Base-by-base conservation (phyloP, 1,139 yeast species). In the Kodamaea derodonti region DNA sequence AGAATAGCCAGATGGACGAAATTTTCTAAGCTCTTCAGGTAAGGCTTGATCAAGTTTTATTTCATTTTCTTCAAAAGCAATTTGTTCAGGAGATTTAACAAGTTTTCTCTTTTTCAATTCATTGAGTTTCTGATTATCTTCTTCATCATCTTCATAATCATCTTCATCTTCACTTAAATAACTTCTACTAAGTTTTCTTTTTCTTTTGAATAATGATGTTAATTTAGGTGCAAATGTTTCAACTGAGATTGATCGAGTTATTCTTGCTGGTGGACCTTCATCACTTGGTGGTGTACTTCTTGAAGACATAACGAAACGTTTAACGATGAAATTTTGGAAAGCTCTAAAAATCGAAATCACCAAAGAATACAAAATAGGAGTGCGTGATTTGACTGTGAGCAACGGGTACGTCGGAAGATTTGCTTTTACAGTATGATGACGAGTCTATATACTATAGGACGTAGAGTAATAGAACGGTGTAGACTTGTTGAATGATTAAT, bases 1-100 rank as follows among this genome's bases (percentile, higher is more conserved):
- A 46, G 64, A 62, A 56, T 55, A 81, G 1, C 95, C 95, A 18
- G 54, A 56, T 8, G 95, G 95, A 49, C 94, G 72, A 54, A 68
- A 84, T 54, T 78, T 82, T 34, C 86, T 62, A 42, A 73, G 71
- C 39, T 80, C 78, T 34, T 69, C 78, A 1, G 88, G 87, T 32
- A 83, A 61, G 45, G 65, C 74, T 9, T 61, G 77, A 45, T 81
- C 88, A 40, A 73, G 69, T 43, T 68, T 65, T 37, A 58, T 61
- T 50, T 84, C 94, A 18, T 58, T 54, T 34, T 65, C 69, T 38
- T 71, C 69, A 40, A 74, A 71, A 6, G 7, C n/a, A 7, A 24
- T 6, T 30, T 58, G 52, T 38, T 58, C 61, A 32, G 63, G 44
- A 18, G 62, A 54, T 33, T 55, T 55, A 24, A 25, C 35, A 2